phyloP scores from a whole-genome alignment of 371 early-diverging fungal species.

The Rhizopus sp. region DNA sequence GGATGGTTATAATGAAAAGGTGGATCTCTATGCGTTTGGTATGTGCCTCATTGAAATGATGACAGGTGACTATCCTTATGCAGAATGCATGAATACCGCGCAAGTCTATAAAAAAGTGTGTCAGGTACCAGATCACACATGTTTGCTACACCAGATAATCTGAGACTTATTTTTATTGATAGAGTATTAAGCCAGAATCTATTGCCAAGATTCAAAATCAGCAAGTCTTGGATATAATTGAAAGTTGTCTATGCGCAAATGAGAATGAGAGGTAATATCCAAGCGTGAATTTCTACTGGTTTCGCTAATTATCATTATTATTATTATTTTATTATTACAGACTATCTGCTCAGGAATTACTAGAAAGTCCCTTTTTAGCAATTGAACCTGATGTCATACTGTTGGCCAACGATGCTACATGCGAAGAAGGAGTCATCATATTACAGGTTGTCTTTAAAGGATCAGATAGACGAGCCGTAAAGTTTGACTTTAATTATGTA shows the following conservation, averaged over 20 bases:
- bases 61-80: slow-evolving; percentile 89
- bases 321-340: slow-evolving; percentile 33
- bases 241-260: slow-evolving; percentile 71
- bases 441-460: slow-evolving; percentile 84
- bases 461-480: slow-evolving; percentile 79
- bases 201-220: slow-evolving; percentile 68
- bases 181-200: slow-evolving; percentile 85
- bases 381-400: slow-evolving; percentile 79
- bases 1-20: slow-evolving; percentile 86
- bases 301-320: no score
- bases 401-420: slow-evolving; percentile 59
- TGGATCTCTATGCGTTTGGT: slow-evolving; percentile 94
- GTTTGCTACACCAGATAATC: no score
- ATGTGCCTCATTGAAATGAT: slow-evolving; percentile 91
- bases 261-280: background rate
- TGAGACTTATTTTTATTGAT: background rate
- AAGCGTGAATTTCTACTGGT: no score
- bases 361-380: slow-evolving; percentile 82
- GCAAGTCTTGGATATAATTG: slow-evolving; percentile 78
- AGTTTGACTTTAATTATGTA: slow-evolving; percentile 87
- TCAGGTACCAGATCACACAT: slow-evolving; percentile 37
- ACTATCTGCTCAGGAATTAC: slow-evolving; percentile 73
- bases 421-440: slow-evolving; percentile 56
- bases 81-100: slow-evolving; percentile 85
- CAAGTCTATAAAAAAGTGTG: slow-evolving; percentile 86